Base-by-base conservation (phyloP, 768 basidiomycete genomes). In the Russula foetens region DNA sequence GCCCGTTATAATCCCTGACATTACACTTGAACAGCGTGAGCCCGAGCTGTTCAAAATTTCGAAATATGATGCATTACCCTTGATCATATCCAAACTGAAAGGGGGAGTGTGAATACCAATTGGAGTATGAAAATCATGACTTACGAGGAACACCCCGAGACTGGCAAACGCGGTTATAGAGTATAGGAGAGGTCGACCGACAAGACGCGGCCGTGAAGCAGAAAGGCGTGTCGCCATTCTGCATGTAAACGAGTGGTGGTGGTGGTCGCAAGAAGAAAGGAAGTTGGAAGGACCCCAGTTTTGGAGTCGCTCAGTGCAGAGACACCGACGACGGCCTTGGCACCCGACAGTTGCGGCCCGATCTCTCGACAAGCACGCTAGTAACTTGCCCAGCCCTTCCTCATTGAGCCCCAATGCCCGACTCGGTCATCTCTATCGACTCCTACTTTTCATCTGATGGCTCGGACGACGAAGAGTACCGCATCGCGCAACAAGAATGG, bases 1-100 rank as follows among this genome's bases (percentile, higher is more conserved):
- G 0, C 88, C 88, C 28, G 87, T 97, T 72, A 98, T 95, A 65
- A 97, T 85, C 29, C 93, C 93, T 64, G 86, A 88, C 86, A 92
- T 92, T 71, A 92, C 90, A 62, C 90, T 91, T 69, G 23, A 23
- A 6, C 7, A 53, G 35, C 23, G 26, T 55, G 48, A 59, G 38
- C 48, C 44, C 41, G 14, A 66, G 63, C 71, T 49, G 60, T 62
- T 29, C 29, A 17, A 49, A 21, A 56, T 28, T 14, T 48, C 26
- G 21, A 44, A 14, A 26, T n/a, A 33, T 26, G 39, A 51, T 14
- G 11, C 66, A 72, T 53, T 68, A 90, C 90, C 90, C 90, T 79
- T 92, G 90, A 74, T 90, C 88, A 80, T 90, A 90, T 57, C 89
- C 88, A 71, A 90, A 89, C 87, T 90, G 60, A 53, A 63, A 62